Evolutionary conservation across 176 grass and related monocot genomes (phyloP).

Genomic region (Tillandsia leiboldiana): DNA sequence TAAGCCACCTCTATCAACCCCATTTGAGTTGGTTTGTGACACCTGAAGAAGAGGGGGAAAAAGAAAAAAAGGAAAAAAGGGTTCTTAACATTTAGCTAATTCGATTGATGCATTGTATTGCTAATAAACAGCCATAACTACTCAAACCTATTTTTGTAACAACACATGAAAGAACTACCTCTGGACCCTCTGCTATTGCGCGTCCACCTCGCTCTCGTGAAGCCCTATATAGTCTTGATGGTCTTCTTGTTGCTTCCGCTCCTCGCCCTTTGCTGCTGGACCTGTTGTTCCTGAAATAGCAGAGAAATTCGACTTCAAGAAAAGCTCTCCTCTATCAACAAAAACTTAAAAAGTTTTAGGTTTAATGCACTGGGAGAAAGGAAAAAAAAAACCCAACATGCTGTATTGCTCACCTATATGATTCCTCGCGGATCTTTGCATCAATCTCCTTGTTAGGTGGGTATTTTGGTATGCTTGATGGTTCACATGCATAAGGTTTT

Average conservation of each 20-base stretch:
- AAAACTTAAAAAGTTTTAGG: too few relatives aligned
- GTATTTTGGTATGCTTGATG: constrained; percentile 62
- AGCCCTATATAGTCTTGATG: constrained; percentile 49
- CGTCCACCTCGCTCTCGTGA: constrained; percentile 26
- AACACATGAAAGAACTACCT: constrained; percentile 24
- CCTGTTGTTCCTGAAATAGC: constrained; percentile 42
- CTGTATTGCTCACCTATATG: constrained; percentile 31
- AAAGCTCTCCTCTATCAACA: too few relatives aligned
- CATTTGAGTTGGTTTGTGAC: constrained; percentile 29
- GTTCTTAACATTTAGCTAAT: constrained; percentile 4
- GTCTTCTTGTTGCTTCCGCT: constrained; percentile 48
- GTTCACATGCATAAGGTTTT: constrained; percentile 62
- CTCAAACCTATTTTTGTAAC: background rate
- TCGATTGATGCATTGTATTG: background rate
- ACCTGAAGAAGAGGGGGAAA: constrained; percentile 31
- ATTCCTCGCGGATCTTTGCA: constrained; percentile 52
- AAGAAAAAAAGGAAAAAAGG: constrained; percentile 14
- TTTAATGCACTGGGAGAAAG: too few relatives aligned
- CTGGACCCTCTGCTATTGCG: constrained; percentile 18
- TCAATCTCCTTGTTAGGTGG: constrained; percentile 75
- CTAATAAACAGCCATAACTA: constrained; percentile 11
- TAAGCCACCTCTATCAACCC: constrained; percentile 24
- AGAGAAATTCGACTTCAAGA: background rate
- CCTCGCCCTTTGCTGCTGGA: constrained; percentile 37
- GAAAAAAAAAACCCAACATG: background rate